These are phyloP conservation scores for Musa schizocarpa DNA, from an alignment of 176 grass and related monocot genomes.

Conservation along the genomic window DNA sequence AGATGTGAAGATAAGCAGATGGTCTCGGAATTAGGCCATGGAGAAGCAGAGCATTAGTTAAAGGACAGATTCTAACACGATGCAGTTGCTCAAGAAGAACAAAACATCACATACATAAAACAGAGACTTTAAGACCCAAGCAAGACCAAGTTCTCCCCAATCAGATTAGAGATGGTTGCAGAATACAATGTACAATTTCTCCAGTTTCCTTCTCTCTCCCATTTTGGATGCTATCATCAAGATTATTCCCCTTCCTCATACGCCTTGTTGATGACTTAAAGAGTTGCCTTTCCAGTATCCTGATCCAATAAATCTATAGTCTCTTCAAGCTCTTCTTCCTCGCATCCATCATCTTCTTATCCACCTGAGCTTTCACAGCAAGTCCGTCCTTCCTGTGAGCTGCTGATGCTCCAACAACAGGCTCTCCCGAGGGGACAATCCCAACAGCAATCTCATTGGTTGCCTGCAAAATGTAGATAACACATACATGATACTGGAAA, in stretches of 20 bases:
- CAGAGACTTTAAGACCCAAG: not conserved
- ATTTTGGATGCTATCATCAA: not conserved
- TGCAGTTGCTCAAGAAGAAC: not conserved
- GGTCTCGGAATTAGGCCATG: not conserved
- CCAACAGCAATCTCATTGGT: not conserved
- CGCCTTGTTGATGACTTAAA: not conserved
- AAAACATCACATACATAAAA: not conserved
- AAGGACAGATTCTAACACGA: not conserved
- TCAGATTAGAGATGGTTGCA: not conserved
- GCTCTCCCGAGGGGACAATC: constrained; percentile 9
- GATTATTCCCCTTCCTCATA: not conserved
- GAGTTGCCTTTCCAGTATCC: not conserved
- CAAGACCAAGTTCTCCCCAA: not conserved
- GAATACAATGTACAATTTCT: not conserved
- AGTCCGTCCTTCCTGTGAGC: constrained; percentile 35
- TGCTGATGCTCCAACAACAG: constrained; percentile 30
- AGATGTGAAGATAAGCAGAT: not conserved
- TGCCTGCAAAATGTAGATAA: no score
- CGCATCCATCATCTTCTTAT: constrained; percentile 84
- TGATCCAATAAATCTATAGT: constrained; percentile 18
- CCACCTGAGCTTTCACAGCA: constrained; percentile 26
- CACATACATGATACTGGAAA: no score
- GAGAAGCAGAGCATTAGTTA: not conserved
- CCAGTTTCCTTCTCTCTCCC: no score
- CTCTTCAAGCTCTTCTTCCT: constrained; percentile 93